phyloP scores from a whole-genome alignment of 345 rosid species.

The Heritiera littoralis region DNA sequence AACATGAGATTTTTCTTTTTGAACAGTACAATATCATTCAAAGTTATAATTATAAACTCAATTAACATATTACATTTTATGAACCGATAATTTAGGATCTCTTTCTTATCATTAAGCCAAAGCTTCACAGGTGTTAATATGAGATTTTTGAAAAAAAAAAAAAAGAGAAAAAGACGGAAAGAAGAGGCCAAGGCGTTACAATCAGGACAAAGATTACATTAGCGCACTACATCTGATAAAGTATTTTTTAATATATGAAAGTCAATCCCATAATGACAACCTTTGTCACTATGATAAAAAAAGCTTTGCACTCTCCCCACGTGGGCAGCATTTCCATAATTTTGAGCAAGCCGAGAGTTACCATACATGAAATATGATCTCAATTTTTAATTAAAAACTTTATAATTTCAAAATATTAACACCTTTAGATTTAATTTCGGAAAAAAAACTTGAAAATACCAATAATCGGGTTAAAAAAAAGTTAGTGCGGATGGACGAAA shows the following conservation, averaged over 20 bases:
- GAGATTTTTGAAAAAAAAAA: too few relatives aligned
- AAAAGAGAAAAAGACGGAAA: not conserved
- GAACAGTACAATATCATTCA: too few relatives aligned
- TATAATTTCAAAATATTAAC: not conserved
- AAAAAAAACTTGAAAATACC: not conserved
- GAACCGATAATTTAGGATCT: too few relatives aligned
- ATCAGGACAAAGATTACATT: constrained; percentile 1
- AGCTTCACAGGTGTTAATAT: too few relatives aligned
- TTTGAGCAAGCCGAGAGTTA: not conserved
- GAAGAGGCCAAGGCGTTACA: not conserved
- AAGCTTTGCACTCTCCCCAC: not conserved
- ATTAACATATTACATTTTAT: too few relatives aligned
- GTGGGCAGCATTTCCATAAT: not conserved
- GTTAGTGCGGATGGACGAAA: not conserved
- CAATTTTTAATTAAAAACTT: not conserved
- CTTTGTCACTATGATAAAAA: not conserved
- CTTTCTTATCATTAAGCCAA: too few relatives aligned
- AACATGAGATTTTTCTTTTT: not conserved
- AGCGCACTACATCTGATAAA: not conserved
- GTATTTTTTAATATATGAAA: not conserved
- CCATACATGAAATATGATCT: not conserved
- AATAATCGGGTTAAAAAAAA: too few relatives aligned
- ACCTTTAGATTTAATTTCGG: not conserved
- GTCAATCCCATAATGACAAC: constrained; percentile 12
- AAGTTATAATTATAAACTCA: too few relatives aligned